Percentiles rank a stretch among this genome's conserved stretches.
Evolutionary conservation across 768 basidiomycete species (phyloP).

Genomic region (Russula vinacea): DNA sequence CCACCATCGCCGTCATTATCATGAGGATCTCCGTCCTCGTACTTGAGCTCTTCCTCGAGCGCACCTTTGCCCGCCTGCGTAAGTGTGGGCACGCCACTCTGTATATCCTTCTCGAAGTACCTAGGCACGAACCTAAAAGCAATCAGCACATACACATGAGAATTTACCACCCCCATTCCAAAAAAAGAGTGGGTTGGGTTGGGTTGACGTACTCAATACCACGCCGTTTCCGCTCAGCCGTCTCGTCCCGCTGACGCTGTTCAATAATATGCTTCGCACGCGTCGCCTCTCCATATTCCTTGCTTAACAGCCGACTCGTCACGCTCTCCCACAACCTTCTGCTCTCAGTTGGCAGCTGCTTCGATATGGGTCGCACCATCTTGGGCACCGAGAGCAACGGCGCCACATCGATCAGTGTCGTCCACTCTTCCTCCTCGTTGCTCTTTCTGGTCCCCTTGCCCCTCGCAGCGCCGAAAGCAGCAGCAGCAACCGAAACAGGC

Average conservation of each 20-base stretch:
- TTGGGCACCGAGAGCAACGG: constrained; percentile 74
- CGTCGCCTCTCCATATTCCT: constrained; percentile 90
- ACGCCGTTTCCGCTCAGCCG: constrained; percentile 80
- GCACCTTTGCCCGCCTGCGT: constrained; percentile 68
- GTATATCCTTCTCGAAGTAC: constrained; percentile 72
- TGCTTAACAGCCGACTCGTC: constrained; percentile 67
- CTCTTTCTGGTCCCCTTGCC: constrained; percentile 10
- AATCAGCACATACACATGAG: background rate
- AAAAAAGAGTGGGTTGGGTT: background rate
- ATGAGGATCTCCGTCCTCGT: constrained; percentile 27
- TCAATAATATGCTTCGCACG: constrained; percentile 89
- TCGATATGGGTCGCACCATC: constrained; percentile 73
- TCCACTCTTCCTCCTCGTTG: constrained; percentile 46
- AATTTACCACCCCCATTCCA: background rate
- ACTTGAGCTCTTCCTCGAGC: constrained; percentile 65
- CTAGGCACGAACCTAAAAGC: constrained; percentile 59
- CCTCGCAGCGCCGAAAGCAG: background rate
- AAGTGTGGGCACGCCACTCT: constrained; percentile 62
- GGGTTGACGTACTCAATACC: constrained; percentile 63
- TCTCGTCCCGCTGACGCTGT: constrained; percentile 87
- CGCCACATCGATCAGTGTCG: constrained; percentile 73
- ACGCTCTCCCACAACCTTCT: constrained; percentile 85
- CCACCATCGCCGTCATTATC: background rate
- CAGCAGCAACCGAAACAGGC: background rate
- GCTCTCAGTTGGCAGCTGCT: constrained; percentile 79